phyloP scores from a whole-genome alignment of 345 rosid species.

The Capsella bursapastoris region DNA sequence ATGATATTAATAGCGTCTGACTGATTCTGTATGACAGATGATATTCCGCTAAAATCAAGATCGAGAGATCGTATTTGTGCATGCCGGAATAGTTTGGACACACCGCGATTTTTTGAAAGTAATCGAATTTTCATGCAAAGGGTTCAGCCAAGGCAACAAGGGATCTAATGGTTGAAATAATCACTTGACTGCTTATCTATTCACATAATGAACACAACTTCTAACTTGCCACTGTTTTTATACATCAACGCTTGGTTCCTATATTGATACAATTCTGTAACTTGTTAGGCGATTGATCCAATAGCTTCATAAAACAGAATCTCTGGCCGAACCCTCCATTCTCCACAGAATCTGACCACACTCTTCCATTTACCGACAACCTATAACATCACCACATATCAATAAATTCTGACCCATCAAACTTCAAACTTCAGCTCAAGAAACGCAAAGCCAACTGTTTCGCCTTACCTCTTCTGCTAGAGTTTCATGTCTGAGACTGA shows the following conservation, averaged over 20 bases:
- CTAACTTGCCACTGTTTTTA: not conserved
- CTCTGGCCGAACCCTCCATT: not conserved
- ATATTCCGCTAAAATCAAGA: slow-evolving; percentile 2
- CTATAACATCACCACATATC: not conserved
- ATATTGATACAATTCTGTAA: not conserved
- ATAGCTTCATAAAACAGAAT: not conserved
- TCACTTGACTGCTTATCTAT: not conserved
- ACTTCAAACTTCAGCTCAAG: not conserved
- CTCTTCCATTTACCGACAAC: not conserved
- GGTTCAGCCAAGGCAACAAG: no score
- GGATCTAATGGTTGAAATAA: no score
- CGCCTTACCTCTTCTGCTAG: not conserved
- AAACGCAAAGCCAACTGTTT: not conserved
- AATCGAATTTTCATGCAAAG: no score
- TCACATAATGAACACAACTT: not conserved
- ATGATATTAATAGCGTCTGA: not conserved
- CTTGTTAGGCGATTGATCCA: not conserved
- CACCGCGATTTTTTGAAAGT: not conserved
- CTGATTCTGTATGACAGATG: not conserved
- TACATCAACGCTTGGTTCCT: not conserved
- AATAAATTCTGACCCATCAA: not conserved
- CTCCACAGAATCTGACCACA: not conserved
- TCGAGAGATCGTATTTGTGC: not conserved
- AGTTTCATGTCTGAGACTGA: not conserved
- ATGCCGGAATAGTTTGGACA: not conserved